Percentiles rank a stretch among this genome's conserved stretches.
phyloP scores from a whole-genome alignment of 2,329 filamentous ascomycete genomes.

The Colletotrichum sp. region DNA sequence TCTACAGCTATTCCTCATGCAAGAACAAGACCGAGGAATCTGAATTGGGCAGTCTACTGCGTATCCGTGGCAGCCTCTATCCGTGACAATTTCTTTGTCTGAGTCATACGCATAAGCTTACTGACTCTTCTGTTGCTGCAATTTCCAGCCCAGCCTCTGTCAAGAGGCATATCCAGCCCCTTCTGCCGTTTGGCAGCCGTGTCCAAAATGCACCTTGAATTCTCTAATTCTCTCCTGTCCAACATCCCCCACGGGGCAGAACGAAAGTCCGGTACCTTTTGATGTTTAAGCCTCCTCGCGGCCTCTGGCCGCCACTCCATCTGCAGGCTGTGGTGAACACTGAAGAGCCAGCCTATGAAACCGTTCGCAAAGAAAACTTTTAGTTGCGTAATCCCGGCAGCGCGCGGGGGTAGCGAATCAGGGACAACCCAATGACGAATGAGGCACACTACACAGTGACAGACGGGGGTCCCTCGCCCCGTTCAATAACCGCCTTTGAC shows the following conservation, averaged over 20 bases:
- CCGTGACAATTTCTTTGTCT: background rate
- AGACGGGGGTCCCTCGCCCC: background rate
- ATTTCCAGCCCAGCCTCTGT: background rate
- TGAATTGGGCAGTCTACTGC: background rate
- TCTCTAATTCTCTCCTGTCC: background rate
- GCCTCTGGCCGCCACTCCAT: background rate
- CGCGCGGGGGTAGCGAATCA: slow-evolving; percentile 12
- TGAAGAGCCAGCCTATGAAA: background rate
- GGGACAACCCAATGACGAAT: slow-evolving; percentile 2
- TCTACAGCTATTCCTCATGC: background rate
- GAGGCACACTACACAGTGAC: background rate
- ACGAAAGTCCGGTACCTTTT: background rate
- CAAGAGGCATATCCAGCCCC: background rate
- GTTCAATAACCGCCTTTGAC: background rate
- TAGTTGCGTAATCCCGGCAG: slow-evolving; percentile 5
- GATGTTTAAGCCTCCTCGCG: background rate
- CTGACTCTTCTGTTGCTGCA: background rate
- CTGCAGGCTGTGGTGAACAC: background rate
- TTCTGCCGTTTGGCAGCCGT: background rate
- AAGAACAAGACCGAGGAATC: background rate
- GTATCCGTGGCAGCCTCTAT: background rate
- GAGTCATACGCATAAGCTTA: slow-evolving; percentile 2
- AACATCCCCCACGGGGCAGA: background rate
- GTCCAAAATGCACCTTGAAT: background rate
- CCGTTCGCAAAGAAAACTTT: background rate